Conservation (phyloP, 805 yeast genomes). For the Nakazawaea ernobii region DNA sequence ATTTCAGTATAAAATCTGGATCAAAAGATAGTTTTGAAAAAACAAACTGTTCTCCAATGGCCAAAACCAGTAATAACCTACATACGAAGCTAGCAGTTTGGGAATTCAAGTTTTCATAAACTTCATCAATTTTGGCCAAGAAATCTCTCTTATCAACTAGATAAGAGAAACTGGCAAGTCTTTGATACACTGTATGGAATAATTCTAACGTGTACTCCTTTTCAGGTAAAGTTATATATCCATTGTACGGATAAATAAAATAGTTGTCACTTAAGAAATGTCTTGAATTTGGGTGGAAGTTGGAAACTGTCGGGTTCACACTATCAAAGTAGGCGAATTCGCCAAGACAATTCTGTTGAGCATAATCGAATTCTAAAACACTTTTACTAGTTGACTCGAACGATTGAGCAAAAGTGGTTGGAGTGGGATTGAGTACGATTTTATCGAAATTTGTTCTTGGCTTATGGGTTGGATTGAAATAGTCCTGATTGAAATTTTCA, state of each 20-base stretch:
- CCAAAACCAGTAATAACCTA: conserved; percentile 17
- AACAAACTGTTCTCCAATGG: conserved; percentile 14
- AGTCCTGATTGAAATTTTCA: conserved; percentile 5
- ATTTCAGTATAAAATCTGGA: neutral
- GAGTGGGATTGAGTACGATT: neutral
- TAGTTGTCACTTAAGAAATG: conserved; percentile 10
- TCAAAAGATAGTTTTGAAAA: conserved; percentile 12
- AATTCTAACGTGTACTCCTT: conserved; percentile 16
- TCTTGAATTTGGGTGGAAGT: conserved; percentile 10
- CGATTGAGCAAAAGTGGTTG: neutral
- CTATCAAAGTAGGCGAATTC: conserved; percentile 7
- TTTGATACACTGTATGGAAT: conserved; percentile 14
- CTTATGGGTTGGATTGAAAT: neutral
- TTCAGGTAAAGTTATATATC: conserved; percentile 17
- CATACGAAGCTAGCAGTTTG: conserved; percentile 18
- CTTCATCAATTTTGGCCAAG: conserved; percentile 13
- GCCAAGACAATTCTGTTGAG: conserved; percentile 1
- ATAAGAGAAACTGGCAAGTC: conserved; percentile 19
- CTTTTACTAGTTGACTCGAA: neutral
- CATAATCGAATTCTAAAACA: conserved; percentile 4
- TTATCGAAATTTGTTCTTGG: neutral
- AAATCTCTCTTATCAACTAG: conserved; percentile 18
- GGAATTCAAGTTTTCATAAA: conserved; percentile 17
- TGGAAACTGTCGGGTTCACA: conserved; percentile 11
- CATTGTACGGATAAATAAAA: conserved; percentile 10